Percentiles rank a stretch among this genome's conserved stretches.
phyloP scores from a whole-genome alignment of 2,329 filamentous ascomycete genomes.

The Helicocarpus griseus region DNA sequence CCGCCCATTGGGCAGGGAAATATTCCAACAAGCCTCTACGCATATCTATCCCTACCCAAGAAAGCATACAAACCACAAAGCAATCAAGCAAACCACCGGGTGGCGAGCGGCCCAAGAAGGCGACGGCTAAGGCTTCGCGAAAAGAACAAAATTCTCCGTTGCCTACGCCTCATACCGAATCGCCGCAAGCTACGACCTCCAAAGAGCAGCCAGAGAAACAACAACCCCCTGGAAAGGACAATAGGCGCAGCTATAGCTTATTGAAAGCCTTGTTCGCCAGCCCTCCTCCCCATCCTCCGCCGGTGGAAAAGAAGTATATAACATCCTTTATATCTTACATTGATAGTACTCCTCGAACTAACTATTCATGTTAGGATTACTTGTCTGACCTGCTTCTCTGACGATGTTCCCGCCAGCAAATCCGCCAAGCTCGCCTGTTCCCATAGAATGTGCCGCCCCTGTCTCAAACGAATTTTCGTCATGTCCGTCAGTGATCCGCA shows the following conservation, averaged over 20 bases:
- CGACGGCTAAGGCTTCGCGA: neutral
- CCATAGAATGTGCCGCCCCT: slow-evolving; percentile 71
- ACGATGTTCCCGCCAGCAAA: slow-evolving; percentile 54
- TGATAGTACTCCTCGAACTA: slow-evolving; percentile 6
- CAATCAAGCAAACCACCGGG: neutral
- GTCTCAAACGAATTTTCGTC: slow-evolving; percentile 64
- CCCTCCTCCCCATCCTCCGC: slow-evolving; percentile 3
- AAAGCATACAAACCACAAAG: neutral
- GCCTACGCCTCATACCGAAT: neutral
- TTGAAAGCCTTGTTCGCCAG: slow-evolving; percentile 8
- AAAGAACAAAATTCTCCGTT: neutral
- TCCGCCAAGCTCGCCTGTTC: slow-evolving; percentile 65
- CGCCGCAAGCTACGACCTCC: neutral
- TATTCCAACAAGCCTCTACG: neutral
- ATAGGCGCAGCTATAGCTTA: slow-evolving; percentile 4
- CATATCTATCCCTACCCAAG: neutral
- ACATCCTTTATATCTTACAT: neutral
- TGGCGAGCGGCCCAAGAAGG: neutral
- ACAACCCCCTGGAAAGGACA: neutral
- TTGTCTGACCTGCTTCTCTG: slow-evolving; percentile 62
- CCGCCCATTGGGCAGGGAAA: neutral
- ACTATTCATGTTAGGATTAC: slow-evolving; percentile 44
- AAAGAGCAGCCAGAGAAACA: neutral
- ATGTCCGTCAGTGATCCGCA: slow-evolving; percentile 66
- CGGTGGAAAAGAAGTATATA: slow-evolving; percentile 10